Evolutionary conservation across 345 rosid species (phyloP), one percentile per base, ranked within the genome.

Genomic region (Linum lewisii): DNA sequence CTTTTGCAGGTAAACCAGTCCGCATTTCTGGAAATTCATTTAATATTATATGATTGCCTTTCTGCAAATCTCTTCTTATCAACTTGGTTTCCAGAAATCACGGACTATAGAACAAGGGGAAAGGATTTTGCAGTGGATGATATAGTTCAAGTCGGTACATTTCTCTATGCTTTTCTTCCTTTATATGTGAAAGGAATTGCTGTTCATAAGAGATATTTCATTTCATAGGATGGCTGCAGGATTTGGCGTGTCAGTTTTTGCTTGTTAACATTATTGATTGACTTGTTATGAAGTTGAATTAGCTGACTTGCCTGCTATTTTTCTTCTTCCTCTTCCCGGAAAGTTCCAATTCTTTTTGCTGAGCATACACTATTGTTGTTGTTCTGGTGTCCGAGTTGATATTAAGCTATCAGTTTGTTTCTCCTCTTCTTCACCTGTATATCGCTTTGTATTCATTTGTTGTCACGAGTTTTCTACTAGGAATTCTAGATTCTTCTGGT

Each of bases 61-160:
- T 47, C n/a, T n/a, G 60, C 51, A 53, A 64, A 42, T 55, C 62
- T 60, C 72, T 57, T 75, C 81, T 79, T 21, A 72, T 64, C 37
- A 23, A 54, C 63, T 77, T 72, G 63, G 67, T 81, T 81, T 82
- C 71, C 98, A 88, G 96, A 60, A 8, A 86, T 92, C 54, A 79
- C 82, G 36, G 84, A 86, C 72, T 71, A 77, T 60, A 86, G 88
- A 80, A 79, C 81, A 57, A 69, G 73, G 3, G 98, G 96, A 61
- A 73, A 78, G 73, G 98, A 92, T 77, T 69, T 88, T 18, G 54
- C 69, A 16, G 88, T 75, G 65, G 68, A 66, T 60, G 90, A 88
- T 57, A 79, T 88, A 63, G 72, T 86, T 72, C 87, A 79, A 80
- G 98, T 92, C 61, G 81, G 98, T 88, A 32, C 54, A 38, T 72